Percentiles rank a stretch among this genome's conserved stretches.
phyloP scores from a whole-genome alignment of 2,329 filamentous ascomycete species.

The Botrytis pseudocinerea region DNA sequence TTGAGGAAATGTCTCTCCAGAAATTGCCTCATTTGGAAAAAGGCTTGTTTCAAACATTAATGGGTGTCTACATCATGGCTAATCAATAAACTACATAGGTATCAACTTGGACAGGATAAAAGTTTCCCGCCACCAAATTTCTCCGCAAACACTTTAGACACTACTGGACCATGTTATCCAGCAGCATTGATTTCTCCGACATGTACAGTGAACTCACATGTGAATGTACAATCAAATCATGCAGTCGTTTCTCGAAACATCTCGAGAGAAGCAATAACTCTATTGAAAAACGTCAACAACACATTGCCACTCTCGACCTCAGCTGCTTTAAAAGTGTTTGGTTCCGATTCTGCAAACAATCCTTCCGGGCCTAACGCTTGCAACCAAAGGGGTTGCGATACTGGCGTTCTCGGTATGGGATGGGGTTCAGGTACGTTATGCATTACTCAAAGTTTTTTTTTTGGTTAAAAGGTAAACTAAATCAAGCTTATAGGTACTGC shows the following conservation, averaged over 20 bases:
- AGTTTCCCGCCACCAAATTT: constrained; percentile 59
- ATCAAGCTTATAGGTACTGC: constrained; percentile 62
- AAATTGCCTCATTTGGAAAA: background rate
- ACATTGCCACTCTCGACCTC: constrained; percentile 49
- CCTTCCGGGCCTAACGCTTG: constrained; percentile 66
- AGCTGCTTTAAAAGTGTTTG: constrained; percentile 47
- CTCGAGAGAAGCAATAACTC: constrained; percentile 55
- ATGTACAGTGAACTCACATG: constrained; percentile 69
- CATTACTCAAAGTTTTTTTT: constrained; percentile 45
- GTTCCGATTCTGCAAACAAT: constrained; percentile 54
- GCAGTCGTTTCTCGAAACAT: constrained; percentile 52
- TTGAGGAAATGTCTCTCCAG: background rate
- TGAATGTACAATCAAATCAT: constrained; percentile 58
- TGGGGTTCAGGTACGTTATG: constrained; percentile 76
- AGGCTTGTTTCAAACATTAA: background rate
- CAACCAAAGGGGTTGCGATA: constrained; percentile 55
- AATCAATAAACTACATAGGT: constrained; percentile 36
- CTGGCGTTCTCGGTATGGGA: constrained; percentile 68
- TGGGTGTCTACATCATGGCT: background rate
- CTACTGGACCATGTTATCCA: constrained; percentile 57
- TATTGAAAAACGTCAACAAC: constrained; percentile 64
- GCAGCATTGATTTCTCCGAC: constrained; percentile 58
- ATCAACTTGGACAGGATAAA: constrained; percentile 58
- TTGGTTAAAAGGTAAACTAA: background rate
- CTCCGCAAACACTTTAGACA: constrained; percentile 57